Percentiles rank a stretch among this genome's conserved stretches.
These are phyloP conservation scores for Backusella macrospora DNA, from an alignment of 192 early-diverging fungal genomes.

Conservation along the genomic window DNA sequence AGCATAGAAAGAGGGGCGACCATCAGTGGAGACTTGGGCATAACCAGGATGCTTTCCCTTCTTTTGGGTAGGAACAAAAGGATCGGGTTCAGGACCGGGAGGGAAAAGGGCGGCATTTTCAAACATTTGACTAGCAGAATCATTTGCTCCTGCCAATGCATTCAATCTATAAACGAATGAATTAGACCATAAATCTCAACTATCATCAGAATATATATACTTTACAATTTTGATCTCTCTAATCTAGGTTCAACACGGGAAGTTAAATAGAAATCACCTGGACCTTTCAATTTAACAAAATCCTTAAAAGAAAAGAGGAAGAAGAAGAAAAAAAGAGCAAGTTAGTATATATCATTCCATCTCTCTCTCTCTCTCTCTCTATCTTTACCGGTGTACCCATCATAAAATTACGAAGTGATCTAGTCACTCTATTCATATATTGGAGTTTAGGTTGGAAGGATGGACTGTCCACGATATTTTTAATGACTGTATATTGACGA, in stretches of 20 bases:
- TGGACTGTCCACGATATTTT: slow-evolving; percentile 45
- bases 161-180: slow-evolving; percentile 43
- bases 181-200: too few species aligned
- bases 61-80: not conserved
- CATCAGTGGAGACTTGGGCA: slow-evolving; percentile 32
- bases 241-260: slow-evolving; percentile 55
- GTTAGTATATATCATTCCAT: not conserved
- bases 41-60: slow-evolving; percentile 28
- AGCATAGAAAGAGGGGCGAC: slow-evolving; percentile 34
- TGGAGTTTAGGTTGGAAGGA: slow-evolving; percentile 43
- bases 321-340: not conserved
- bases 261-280: slow-evolving; percentile 66
- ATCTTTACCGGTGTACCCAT: slow-evolving; percentile 46
- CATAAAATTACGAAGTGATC: slow-evolving; percentile 36
- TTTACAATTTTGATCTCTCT: slow-evolving; percentile 38
- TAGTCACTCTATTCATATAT: slow-evolving; percentile 24
- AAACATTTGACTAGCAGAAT: slow-evolving; percentile 37
- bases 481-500: slow-evolving; percentile 45
- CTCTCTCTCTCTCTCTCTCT: not conserved
- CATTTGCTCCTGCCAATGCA: slow-evolving; percentile 32
- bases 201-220: too few species aligned
- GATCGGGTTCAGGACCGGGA: slow-evolving; percentile 9
- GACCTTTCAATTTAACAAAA: slow-evolving; percentile 59
- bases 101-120: slow-evolving; percentile 30
- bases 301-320: slow-evolving; percentile 48